phyloP scores from a whole-genome alignment of 495 filamentous ascomycete genomes.

The Cercophora scortea region DNA sequence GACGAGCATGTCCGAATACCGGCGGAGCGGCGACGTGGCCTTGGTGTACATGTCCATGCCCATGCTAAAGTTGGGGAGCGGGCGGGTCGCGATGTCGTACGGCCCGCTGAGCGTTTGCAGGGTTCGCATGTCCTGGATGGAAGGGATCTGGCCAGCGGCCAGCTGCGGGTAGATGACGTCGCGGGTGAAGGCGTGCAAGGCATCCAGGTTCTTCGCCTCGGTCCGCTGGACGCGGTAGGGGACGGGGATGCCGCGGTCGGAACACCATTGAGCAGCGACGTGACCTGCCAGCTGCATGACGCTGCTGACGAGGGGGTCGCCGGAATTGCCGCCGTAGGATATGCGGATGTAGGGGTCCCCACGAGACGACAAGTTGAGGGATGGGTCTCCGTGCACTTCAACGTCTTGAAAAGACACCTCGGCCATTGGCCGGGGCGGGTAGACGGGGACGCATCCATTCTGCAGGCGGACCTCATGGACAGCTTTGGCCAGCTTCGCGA shows the following conservation, averaged over 20 bases:
- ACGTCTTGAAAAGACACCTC: constrained; percentile 23
- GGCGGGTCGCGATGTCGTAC: constrained; percentile 38
- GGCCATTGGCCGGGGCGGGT: constrained; percentile 21
- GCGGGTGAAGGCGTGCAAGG: constrained; percentile 39
- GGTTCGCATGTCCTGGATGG: constrained; percentile 53
- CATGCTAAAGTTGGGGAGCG: constrained; percentile 50
- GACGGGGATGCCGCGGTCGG: constrained; percentile 65
- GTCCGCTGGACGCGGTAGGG: constrained; percentile 65
- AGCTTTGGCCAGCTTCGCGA: constrained; percentile 28
- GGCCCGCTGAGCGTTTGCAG: constrained; percentile 50
- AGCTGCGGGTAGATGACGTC: constrained; percentile 43
- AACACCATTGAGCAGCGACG: constrained; percentile 65
- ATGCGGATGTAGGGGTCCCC: constrained; percentile 36
- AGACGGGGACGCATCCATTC: constrained; percentile 33
- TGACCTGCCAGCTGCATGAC: constrained; percentile 76
- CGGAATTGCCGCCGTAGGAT: constrained; percentile 15
- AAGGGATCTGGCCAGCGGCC: constrained; percentile 46
- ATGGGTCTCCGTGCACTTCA: neutral
- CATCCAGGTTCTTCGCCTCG: constrained; percentile 38
- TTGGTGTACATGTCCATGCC: constrained; percentile 68
- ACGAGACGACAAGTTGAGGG: constrained; percentile 13
- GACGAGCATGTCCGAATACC: constrained; percentile 73
- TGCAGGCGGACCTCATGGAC: constrained; percentile 24
- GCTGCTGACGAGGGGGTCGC: constrained; percentile 28
- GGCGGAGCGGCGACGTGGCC: constrained; percentile 77